Conservation (phyloP, 768 basidiomycete species). For the Pulveroboletus frians region DNA sequence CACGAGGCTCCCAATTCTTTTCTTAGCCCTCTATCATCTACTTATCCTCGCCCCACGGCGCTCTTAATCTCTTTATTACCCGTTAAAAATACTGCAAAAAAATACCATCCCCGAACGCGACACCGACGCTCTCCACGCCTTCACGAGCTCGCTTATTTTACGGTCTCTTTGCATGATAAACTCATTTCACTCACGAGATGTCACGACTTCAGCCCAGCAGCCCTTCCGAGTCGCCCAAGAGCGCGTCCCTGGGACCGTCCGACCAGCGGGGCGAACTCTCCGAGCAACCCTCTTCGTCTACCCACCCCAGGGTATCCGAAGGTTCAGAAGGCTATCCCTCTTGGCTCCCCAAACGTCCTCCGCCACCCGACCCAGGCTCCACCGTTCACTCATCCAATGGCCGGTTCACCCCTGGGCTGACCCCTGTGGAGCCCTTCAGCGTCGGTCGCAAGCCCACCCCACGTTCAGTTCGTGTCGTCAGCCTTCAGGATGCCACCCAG, state of each 20-base stretch:
- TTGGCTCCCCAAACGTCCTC: conserved; percentile 78
- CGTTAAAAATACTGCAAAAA: conserved; percentile 19
- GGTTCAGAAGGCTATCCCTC: conserved; percentile 71
- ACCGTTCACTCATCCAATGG: conserved; percentile 58
- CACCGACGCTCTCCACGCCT: conserved; percentile 25
- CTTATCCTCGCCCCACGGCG: conserved; percentile 18
- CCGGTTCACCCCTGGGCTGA: conserved; percentile 30
- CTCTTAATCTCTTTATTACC: conserved; percentile 16
- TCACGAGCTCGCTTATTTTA: conserved; percentile 27
- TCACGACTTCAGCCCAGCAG: conserved; percentile 32
- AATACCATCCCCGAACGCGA: conserved; percentile 27
- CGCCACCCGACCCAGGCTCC: conserved; percentile 68
- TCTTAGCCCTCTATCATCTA: conserved; percentile 14
- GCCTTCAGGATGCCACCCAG: conserved; percentile 48
- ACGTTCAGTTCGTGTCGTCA: conserved; percentile 78
- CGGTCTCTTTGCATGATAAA: conserved; percentile 28
- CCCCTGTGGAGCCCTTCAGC: conserved; percentile 25
- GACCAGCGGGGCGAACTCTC: conserved; percentile 28
- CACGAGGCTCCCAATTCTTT: conserved; percentile 44
- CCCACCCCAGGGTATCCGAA: conserved; percentile 35
- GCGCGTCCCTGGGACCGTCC: conserved; percentile 24
- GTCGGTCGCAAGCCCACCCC: conserved; percentile 77
- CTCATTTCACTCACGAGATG: conserved; percentile 32
- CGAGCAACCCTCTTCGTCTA: conserved; percentile 33
- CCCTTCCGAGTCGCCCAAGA: conserved; percentile 29